phyloP scores from a whole-genome alignment of 306 rosid genomes.

The Astragalus glycyphyllos region DNA sequence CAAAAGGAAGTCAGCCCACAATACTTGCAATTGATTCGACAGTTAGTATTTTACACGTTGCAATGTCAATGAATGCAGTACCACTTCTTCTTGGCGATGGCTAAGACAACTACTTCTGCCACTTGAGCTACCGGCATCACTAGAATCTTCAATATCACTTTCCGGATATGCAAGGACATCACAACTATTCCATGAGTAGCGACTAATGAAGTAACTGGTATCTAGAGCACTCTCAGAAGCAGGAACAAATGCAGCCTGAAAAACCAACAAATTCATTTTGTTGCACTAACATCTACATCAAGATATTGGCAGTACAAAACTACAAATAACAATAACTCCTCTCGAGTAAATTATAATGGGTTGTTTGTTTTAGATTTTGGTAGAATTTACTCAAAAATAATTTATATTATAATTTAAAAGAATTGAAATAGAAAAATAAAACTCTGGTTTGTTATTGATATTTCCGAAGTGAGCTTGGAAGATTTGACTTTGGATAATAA shows the following conservation, averaged over 20 bases:
- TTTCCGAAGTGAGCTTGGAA: neutral
- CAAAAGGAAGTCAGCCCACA: constrained; percentile 47
- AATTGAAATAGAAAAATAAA: constrained; percentile 1
- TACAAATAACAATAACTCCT: constrained; percentile 16
- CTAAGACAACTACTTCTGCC: constrained; percentile 90
- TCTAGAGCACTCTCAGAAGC: constrained; percentile 91
- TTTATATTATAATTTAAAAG: neutral
- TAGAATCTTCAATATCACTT: constrained; percentile 85
- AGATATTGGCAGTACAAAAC: constrained; percentile 8
- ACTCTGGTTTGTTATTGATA: neutral
- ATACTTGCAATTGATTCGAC: constrained; percentile 30
- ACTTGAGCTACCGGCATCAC: constrained; percentile 94
- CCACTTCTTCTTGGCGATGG: constrained; percentile 98
- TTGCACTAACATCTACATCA: constrained; percentile 17
- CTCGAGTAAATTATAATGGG: constrained; percentile 8
- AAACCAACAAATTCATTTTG: constrained; percentile 31
- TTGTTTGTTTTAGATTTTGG: constrained; percentile 4
- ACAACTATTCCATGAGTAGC: constrained; percentile 85
- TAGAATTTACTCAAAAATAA: neutral
- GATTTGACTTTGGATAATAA: constrained; percentile 5
- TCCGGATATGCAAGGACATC: constrained; percentile 66
- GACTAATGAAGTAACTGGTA: constrained; percentile 95
- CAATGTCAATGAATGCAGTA: constrained; percentile 45
- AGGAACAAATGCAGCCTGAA: constrained; percentile 99
- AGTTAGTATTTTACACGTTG: constrained; percentile 15